These are phyloP conservation scores for Erythrophleum ivorense DNA, from an alignment of 331 rosid species.

Conservation along the genomic window DNA sequence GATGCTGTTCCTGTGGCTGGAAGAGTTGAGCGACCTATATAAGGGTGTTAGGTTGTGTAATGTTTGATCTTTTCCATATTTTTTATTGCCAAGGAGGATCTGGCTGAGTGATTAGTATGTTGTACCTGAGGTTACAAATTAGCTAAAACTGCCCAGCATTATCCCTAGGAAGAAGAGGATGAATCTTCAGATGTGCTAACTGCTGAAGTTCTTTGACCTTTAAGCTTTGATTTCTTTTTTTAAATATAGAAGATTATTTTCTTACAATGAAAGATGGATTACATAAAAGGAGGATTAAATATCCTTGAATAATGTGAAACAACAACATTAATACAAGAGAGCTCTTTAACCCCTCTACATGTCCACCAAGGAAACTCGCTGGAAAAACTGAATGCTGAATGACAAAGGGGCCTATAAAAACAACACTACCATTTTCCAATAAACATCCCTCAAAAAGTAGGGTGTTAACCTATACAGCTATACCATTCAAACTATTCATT, in stretches of 20 bases:
- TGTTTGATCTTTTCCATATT: background rate
- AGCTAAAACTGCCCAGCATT: background rate
- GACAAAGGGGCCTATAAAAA: background rate
- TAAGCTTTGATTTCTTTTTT: background rate
- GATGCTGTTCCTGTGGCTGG: background rate
- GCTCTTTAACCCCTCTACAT: background rate
- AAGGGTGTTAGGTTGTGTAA: no score
- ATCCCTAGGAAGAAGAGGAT: background rate
- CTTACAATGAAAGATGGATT: background rate
- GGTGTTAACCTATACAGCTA: background rate
- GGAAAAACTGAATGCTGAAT: background rate
- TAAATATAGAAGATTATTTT: background rate
- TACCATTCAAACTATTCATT: background rate
- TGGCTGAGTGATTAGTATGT: conserved; percentile 8
- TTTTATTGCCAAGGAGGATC: conserved; percentile 4
- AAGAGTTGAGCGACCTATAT: background rate
- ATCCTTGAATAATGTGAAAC: background rate
- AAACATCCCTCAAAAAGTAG: background rate
- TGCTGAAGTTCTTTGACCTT: background rate
- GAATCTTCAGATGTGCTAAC: background rate
- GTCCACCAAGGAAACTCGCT: background rate
- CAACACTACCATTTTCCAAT: no score
- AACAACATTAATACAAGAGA: background rate
- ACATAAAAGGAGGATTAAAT: background rate
- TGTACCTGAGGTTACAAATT: background rate